Percentiles rank a stretch among this genome's conserved stretches.
phyloP scores from a whole-genome alignment of 192 early-diverging fungal genomes.

The Linnemannia elongata region DNA sequence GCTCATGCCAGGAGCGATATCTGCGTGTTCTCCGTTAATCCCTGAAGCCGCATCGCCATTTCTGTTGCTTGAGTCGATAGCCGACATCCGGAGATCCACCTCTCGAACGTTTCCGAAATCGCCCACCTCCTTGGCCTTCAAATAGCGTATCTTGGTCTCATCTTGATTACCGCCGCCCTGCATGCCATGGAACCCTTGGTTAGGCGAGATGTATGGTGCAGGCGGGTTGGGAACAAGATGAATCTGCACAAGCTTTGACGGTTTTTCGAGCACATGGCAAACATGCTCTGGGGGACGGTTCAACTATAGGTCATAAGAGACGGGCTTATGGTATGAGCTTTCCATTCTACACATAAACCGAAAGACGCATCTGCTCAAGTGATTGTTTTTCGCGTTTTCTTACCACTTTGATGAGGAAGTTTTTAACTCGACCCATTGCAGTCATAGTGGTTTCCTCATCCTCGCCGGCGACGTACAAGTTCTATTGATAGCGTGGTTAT shows the following conservation, averaged over 20 bases:
- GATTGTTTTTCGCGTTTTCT: not conserved
- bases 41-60: not conserved
- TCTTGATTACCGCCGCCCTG: not conserved
- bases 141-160: not conserved
- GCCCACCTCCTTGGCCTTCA: conserved; percentile 20
- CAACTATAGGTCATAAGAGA: not conserved
- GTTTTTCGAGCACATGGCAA: conserved; percentile 42
- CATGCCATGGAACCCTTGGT: not conserved
- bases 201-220: conserved; percentile 13
- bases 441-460: conserved; percentile 1
- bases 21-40: not conserved
- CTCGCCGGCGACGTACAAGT: conserved; percentile 19
- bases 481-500: not conserved
- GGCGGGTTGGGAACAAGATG: not conserved
- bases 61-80: not conserved
- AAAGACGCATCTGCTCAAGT: not conserved
- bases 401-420: conserved; percentile 39
- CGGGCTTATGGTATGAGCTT: not conserved
- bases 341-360: not conserved
- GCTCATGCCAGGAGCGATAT: not conserved
- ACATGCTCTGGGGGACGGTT: not conserved
- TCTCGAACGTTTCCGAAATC: conserved; percentile 10
- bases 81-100: conserved; percentile 25
- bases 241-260: conserved; percentile 33
- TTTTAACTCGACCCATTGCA: conserved; percentile 38